Base-by-base conservation (phyloP, 331 rosid species). In the Acacia concinna region DNA sequence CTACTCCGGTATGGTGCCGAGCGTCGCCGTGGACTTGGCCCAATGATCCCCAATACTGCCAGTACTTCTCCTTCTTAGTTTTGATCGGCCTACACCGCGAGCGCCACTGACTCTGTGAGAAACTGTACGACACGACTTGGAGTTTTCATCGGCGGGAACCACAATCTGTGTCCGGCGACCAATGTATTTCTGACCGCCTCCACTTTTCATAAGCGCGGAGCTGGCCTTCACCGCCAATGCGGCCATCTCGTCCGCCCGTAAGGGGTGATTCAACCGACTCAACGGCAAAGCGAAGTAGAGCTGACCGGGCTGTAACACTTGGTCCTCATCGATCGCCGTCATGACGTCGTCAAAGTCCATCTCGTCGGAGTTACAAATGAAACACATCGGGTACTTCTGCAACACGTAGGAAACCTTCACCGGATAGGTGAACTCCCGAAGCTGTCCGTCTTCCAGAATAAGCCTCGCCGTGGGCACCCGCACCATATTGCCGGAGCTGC, bases 141-240 rank as follows among this genome's bases (percentile, higher is more conserved):
- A 71, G 0, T 75, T 85, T 12, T 81, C 89, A 0, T 81, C 87
- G 20, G 68, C 87, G 46, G 94, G 63, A 21, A 81, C 76, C 1
- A 87, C 68, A 43, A 38, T 8, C 67, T 80, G 78, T 14, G 75
- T 84, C 78, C 88, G 84, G 23, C 90, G 75, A 30, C 3, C 15
- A 18, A 85, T 43, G 43, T 82, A 84, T 83, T 86, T 88, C 0
- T 76, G 85, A 0, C 73, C 74, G 0, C 76, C 79, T 12, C 86
- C 81, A 56, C 82, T 76, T 49, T 87, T 86, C 81, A 60, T 78
- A 30, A 95, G 79, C 0, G 97, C 99, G 0, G 91, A 77, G 80
- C 74, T 84, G 66, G 99, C 99, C 54, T 73, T 90, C 35, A 95
- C 99, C 0, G 99, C 99, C 85, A 95, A 76, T 75, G 99, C 93